phyloP scores from a whole-genome alignment of 805 yeast species.

The Candida schatavii region DNA sequence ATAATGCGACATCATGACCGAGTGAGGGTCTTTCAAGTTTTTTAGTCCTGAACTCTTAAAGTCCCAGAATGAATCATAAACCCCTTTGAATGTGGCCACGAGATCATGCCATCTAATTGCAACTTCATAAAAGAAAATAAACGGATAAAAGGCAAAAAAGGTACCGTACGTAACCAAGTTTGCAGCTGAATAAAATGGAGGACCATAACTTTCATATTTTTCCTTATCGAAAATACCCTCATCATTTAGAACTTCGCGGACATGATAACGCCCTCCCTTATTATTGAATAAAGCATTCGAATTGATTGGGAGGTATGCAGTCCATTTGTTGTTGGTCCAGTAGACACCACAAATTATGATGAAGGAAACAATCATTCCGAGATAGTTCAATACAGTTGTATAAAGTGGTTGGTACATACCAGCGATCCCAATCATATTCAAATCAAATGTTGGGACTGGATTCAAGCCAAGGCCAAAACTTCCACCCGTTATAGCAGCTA shows the following conservation, averaged over 20 bases:
- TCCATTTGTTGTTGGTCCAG: slow-evolving; percentile 11
- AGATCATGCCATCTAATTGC: slow-evolving; percentile 9
- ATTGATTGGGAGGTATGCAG: slow-evolving; percentile 9
- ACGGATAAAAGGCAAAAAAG: slow-evolving; percentile 26
- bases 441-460: slow-evolving; percentile 49
- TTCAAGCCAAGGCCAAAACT: slow-evolving; percentile 25
- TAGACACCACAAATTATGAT: slow-evolving; percentile 7
- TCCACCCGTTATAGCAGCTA: slow-evolving; percentile 18
- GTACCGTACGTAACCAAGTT: slow-evolving; percentile 50
- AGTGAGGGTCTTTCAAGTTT: slow-evolving; percentile 28
- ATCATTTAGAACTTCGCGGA: neutral
- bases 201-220: slow-evolving; percentile 47
- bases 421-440: slow-evolving; percentile 32
- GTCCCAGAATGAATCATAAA: neutral
- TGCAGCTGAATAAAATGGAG: slow-evolving; percentile 57
- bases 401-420: slow-evolving; percentile 42
- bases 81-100: neutral
- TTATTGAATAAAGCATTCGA: slow-evolving; percentile 4
- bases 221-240: slow-evolving; percentile 28
- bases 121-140: slow-evolving; percentile 19
- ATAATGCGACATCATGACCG: slow-evolving; percentile 28
- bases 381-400: slow-evolving; percentile 5
- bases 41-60: slow-evolving; percentile 11
- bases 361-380: slow-evolving; percentile 1
- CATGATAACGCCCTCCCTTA: neutral